Base-by-base conservation (phyloP, 768 basidiomycete species). In the Pleurotus sapidus region DNA sequence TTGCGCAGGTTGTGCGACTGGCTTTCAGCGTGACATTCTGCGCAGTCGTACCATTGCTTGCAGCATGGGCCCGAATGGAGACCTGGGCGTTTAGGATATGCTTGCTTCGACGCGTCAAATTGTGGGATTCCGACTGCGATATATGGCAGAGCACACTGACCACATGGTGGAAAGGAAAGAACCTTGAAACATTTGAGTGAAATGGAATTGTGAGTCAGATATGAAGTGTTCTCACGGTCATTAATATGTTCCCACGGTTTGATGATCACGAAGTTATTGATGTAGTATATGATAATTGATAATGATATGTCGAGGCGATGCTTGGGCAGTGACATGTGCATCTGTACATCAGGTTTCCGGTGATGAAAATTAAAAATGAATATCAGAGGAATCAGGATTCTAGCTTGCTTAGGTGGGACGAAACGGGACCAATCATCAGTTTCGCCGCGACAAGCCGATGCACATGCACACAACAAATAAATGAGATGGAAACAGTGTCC, bases 71-170 rank as follows among this genome's bases (percentile, higher is more conserved):
- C 24, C 96, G 89, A 63, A 99, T 92, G 38, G 95, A 83, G 20
- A 97, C 97, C 74, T 98, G 96, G 0, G 92, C 93, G 72, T 99
- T 99, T 49, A 99, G 75, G 60, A 99, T 82, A 68, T 98, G 97
- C 80, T 96, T 96, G 76, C 95, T 97, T 53, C 37, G 49, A 50
- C 5, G 9, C 42, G 42, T 45, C 15, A 45, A 45, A 45, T 23
- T n/a, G n/a, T 45, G 42, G 12, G n/a, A 45, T 45, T 23, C 15
- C 42, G 20, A 45, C n/a, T 17, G 42, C n/a, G 20, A 23, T 45
- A 34, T 9, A 45, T 12, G 42, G n/a, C 42, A 45, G n/a, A 45
- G 23, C 20, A 37, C 11, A 53, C 51, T 53, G 37, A 53, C 51
- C 51, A 53, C 51, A 53, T 53, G n/a, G 20, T n/a, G 42, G 42